Evolutionary conservation across 176 grass and related monocot genomes (phyloP).

Genomic region (Tillandsia fasciculata): DNA sequence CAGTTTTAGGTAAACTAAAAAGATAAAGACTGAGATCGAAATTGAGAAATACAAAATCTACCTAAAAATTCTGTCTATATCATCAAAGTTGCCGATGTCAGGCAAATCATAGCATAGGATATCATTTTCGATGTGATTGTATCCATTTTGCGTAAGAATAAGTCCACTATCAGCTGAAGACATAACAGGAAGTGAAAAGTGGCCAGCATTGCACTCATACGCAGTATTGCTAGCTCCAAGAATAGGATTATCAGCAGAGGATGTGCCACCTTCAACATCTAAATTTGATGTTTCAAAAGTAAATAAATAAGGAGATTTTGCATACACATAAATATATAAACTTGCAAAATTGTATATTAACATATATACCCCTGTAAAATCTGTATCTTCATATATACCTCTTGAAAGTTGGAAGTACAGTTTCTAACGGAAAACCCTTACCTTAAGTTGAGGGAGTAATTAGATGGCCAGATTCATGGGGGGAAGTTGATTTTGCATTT

Average conservation of each 20-base stretch:
- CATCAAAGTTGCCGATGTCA: slow-evolving; percentile 30
- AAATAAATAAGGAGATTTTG: background rate
- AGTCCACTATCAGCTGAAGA: background rate
- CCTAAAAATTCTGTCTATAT: slow-evolving; percentile 29
- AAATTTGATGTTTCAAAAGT: background rate
- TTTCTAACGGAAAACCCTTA: no score
- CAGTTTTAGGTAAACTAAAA: background rate
- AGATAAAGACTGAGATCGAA: background rate
- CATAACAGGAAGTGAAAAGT: slow-evolving; percentile 7
- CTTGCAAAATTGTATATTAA: background rate
- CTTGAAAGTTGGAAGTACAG: no score
- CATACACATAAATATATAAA: slow-evolving; percentile 1
- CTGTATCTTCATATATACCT: no score
- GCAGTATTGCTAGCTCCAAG: background rate
- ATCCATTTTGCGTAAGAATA: slow-evolving; percentile 1
- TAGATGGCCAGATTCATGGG: background rate
- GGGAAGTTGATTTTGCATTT: no score
- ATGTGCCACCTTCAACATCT: background rate
- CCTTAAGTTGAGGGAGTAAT: slow-evolving; percentile 3
- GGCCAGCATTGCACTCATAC: background rate
- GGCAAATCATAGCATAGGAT: slow-evolving; percentile 28
- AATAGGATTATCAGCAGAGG: slow-evolving; percentile 8
- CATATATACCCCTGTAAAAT: background rate
- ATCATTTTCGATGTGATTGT: slow-evolving; percentile 19
- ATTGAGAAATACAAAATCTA: background rate